A percentile compares a stretch with the other conserved stretches of the same genome.
Conservation (phyloP, 495 filamentous ascomycete genomes). For the Chaetomium tenue region DNA sequence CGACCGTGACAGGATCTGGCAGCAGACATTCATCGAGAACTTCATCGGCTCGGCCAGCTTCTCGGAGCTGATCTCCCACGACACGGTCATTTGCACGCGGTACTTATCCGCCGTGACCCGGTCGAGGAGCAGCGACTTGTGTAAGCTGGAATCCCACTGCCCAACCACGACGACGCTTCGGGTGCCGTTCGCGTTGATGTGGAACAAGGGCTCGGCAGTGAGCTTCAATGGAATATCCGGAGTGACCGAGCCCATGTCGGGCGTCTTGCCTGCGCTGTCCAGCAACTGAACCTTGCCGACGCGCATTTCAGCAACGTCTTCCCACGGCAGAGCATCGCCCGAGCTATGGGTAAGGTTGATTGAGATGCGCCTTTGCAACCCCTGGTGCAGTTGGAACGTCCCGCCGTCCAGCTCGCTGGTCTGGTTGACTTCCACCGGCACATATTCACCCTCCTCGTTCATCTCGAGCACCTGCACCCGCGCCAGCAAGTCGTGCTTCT, state of each 20-base stretch:
- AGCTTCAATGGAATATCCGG: constrained; percentile 76
- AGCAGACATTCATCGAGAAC: constrained; percentile 73
- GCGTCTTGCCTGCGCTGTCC: constrained; percentile 78
- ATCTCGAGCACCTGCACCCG: constrained; percentile 85
- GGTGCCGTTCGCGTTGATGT: constrained; percentile 84
- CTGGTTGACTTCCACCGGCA: constrained; percentile 90
- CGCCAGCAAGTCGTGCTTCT: constrained; percentile 89
- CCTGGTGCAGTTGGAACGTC: constrained; percentile 92
- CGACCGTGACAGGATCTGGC: constrained; percentile 80
- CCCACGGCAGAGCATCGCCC: constrained; percentile 81
- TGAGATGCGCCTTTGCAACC: constrained; percentile 83
- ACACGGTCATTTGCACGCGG: constrained; percentile 80
- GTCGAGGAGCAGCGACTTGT: constrained; percentile 85
- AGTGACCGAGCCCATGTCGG: constrained; percentile 67
- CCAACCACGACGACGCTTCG: constrained; percentile 79
- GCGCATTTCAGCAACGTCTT: constrained; percentile 69
- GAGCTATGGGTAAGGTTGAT: constrained; percentile 87
- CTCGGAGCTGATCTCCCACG: constrained; percentile 76
- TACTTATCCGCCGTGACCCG: constrained; percentile 87
- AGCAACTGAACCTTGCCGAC: constrained; percentile 78
- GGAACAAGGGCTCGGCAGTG: constrained; percentile 68
- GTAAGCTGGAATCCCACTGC: constrained; percentile 95
- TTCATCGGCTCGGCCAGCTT: constrained; percentile 78
- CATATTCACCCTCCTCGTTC: constrained; percentile 84
- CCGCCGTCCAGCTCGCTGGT: constrained; percentile 76